These are phyloP conservation scores for Verticillium zaregamsianum DNA, from an alignment of 2,329 filamentous ascomycete species.

Conservation along the genomic window DNA sequence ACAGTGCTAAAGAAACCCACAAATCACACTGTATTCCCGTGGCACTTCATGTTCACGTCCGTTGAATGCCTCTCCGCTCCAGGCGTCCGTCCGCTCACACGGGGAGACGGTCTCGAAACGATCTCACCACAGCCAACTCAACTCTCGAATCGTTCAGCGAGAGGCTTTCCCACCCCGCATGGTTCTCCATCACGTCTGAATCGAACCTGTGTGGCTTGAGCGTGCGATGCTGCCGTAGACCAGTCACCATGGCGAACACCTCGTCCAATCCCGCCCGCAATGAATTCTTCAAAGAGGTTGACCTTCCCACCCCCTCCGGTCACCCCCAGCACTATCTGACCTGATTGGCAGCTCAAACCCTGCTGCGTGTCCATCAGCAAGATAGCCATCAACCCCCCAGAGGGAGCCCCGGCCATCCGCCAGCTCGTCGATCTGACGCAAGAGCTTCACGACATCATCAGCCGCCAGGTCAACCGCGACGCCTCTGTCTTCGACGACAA, in stretches of 20 bases:
- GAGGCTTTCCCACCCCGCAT: no score
- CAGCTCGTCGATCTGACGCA: conserved; percentile 41
- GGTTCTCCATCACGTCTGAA: neutral
- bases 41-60: no score
- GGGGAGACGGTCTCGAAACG: neutral
- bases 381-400: conserved; percentile 44
- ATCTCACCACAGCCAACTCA: neutral
- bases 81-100: neutral
- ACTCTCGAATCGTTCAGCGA: neutral
- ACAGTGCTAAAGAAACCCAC: neutral
- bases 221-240: neutral
- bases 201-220: neutral
- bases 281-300: conserved; percentile 32
- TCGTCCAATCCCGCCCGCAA: conserved; percentile 18
- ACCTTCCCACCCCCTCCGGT: conserved; percentile 7
- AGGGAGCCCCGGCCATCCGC: conserved; percentile 34
- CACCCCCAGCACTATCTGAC: neutral
- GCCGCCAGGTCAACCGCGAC: conserved; percentile 37
- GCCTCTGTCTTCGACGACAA: conserved; percentile 65
- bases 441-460: conserved; percentile 42
- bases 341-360: conserved; percentile 51
- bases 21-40: no score
- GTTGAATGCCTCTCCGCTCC: neutral
- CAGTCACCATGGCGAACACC: conserved; percentile 8
- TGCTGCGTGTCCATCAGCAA: conserved; percentile 57